A percentile compares a stretch with the other conserved stretches of the same genome.
Evolutionary conservation across 257 asterid genomes (phyloP).

Genomic region (Fraxinus pennsylvanica): DNA sequence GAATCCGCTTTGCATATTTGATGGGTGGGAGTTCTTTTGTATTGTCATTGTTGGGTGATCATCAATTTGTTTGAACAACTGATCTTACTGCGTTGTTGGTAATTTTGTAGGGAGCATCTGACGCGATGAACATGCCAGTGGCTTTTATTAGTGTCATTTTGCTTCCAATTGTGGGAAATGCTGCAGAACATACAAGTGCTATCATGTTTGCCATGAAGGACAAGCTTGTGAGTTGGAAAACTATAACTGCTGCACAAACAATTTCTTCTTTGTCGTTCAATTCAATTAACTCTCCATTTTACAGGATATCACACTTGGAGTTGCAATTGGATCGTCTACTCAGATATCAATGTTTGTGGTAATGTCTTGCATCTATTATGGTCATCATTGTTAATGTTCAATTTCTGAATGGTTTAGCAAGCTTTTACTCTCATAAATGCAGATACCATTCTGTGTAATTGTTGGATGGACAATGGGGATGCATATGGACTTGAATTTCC

Average conservation of each 20-base stretch:
- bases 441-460: conserved; percentile 98
- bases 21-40: neutral
- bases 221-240: conserved; percentile 43
- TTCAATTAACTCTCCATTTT: conserved; percentile 20
- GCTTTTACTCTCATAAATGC: conserved; percentile 35
- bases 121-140: conserved; percentile 78
- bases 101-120: conserved; percentile 85
- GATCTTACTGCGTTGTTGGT: neutral
- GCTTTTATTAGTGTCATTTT: conserved; percentile 87
- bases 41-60: neutral
- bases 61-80: neutral
- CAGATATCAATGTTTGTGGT: conserved; percentile 99
- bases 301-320: conserved; percentile 72
- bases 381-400: neutral
- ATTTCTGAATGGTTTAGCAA: neutral
- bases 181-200: conserved; percentile 98
- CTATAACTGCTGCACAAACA: neutral
- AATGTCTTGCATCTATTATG: conserved; percentile 24
- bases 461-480: conserved; percentile 96
- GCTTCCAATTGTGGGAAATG: conserved; percentile 95
- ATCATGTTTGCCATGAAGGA: conserved; percentile 99
- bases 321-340: conserved; percentile 97
- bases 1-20: neutral
- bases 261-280: neutral
- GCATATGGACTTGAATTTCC: conserved; percentile 96